These are phyloP conservation scores for Diatrype stigma DNA, from an alignment of 2,329 filamentous ascomycete species.

Conservation along the genomic window DNA sequence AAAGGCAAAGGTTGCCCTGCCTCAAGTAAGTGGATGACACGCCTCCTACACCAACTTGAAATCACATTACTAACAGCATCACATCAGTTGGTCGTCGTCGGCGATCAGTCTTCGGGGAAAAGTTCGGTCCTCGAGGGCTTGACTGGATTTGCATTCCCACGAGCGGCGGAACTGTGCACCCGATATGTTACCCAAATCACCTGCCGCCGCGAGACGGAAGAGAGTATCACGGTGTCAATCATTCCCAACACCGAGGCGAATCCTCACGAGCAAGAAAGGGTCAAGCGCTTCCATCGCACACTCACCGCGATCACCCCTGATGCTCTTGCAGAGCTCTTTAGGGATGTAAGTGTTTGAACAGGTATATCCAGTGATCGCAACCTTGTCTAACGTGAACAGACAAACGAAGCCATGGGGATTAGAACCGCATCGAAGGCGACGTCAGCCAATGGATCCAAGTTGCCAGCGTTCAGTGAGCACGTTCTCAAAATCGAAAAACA, in stretches of 20 bases:
- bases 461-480: slow-evolving; percentile 42
- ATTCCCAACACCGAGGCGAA: slow-evolving; percentile 27
- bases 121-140: slow-evolving; percentile 73
- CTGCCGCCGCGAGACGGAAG: slow-evolving; percentile 31
- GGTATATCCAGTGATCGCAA: not conserved
- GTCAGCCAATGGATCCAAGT: slow-evolving; percentile 1
- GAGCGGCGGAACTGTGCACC: slow-evolving; percentile 41
- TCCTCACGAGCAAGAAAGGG: slow-evolving; percentile 13
- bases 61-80: slow-evolving; percentile 35
- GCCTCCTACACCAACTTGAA: slow-evolving; percentile 20
- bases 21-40: slow-evolving; percentile 19
- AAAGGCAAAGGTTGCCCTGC: slow-evolving; percentile 26
- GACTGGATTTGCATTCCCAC: slow-evolving; percentile 45
- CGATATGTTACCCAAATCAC: slow-evolving; percentile 46
- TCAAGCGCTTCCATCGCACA: slow-evolving; percentile 26
- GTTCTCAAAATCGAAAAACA: slow-evolving; percentile 40
- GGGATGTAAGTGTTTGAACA: slow-evolving; percentile 26
- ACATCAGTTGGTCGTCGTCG: slow-evolving; percentile 68
- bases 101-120: slow-evolving; percentile 83
- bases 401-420: slow-evolving; percentile 42
- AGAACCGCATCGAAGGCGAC: slow-evolving; percentile 14
- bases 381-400: slow-evolving; percentile 21
- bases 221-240: slow-evolving; percentile 40
- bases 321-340: slow-evolving; percentile 35
- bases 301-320: slow-evolving; percentile 20